Conservation (phyloP, 2,329 filamentous ascomycete species). For the Aspergillus puulaauensis region DNA sequence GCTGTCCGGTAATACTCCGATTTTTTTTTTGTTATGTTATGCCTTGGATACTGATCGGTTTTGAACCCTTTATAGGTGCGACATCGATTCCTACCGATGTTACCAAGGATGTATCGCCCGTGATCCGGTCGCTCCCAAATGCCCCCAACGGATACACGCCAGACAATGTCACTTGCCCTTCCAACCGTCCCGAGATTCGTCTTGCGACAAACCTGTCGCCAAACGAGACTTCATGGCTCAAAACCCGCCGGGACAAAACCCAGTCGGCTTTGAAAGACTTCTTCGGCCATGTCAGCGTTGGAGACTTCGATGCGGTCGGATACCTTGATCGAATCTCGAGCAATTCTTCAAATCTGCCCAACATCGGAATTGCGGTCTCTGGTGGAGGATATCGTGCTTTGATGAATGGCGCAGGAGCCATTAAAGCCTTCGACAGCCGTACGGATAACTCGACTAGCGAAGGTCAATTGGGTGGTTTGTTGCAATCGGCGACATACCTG, state of each 20-base stretch:
- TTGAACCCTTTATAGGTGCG: conserved; percentile 8
- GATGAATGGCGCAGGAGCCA: conserved; percentile 74
- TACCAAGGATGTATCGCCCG: neutral
- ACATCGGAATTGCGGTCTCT: conserved; percentile 44
- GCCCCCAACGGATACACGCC: conserved; percentile 72
- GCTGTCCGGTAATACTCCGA: conserved; percentile 16
- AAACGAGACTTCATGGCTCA: conserved; percentile 73
- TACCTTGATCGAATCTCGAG: conserved; percentile 62
- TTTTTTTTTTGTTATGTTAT: neutral
- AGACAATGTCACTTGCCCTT: conserved; percentile 65
- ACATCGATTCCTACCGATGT: conserved; percentile 6
- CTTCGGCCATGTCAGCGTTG: conserved; percentile 67
- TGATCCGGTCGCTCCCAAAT: conserved; percentile 49
- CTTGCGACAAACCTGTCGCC: conserved; percentile 61
- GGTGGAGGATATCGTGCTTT: conserved; percentile 82
- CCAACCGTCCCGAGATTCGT: conserved; percentile 67
- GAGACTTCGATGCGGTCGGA: conserved; percentile 69
- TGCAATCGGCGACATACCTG: conserved; percentile 78
- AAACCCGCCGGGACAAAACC: conserved; percentile 69
- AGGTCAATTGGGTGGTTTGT: conserved; percentile 57
- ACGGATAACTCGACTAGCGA: conserved; percentile 57
- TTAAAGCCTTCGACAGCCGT: conserved; percentile 74
- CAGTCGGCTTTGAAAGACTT: conserved; percentile 72
- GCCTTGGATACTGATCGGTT: neutral
- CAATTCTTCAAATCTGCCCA: conserved; percentile 15